Evolutionary conservation across 2,329 filamentous ascomycete genomes (phyloP).

Genomic region (Anthostomella pinea): DNA sequence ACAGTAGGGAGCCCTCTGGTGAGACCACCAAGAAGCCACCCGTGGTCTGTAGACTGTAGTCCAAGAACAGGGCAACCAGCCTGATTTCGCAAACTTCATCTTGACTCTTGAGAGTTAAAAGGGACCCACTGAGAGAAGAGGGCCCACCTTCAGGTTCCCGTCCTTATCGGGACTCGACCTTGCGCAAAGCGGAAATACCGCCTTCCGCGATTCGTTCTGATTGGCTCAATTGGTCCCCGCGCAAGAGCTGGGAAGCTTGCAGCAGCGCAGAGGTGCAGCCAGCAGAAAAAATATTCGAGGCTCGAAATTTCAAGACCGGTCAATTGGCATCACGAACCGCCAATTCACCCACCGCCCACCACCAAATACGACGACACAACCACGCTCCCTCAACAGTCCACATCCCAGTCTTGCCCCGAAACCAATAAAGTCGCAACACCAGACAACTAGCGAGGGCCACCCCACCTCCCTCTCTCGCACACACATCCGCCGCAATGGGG

Average conservation of each 20-base stretch:
- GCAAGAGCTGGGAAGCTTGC: slow-evolving; percentile 17
- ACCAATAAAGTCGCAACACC: no score
- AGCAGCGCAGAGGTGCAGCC: slow-evolving; percentile 5
- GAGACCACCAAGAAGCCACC: no score
- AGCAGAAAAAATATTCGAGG: slow-evolving; percentile 27
- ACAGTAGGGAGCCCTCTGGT: no score
- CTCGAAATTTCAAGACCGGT: slow-evolving; percentile 9
- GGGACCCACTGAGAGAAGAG: no score
- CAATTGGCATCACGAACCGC: no score
- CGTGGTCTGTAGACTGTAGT: no score
- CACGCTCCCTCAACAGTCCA: no score
- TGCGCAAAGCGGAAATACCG: slow-evolving; percentile 17
- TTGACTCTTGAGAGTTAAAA: no score
- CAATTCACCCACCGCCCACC: slow-evolving; percentile 4
- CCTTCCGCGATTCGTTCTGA: slow-evolving; percentile 11
- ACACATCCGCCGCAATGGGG: slow-evolving; percentile 24
- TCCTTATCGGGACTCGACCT: slow-evolving; percentile 1
- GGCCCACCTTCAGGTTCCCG: no score
- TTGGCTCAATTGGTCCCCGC: slow-evolving; percentile 20
- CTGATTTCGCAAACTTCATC: no score
- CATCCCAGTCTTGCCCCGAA: no score
- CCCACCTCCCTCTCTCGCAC: background rate
- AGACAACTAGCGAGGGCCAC: background rate
- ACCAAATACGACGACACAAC: background rate
- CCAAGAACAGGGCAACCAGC: no score